These are phyloP conservation scores for Fusarium pininemorale DNA, from an alignment of 2,329 filamentous ascomycete species.

Conservation along the genomic window DNA sequence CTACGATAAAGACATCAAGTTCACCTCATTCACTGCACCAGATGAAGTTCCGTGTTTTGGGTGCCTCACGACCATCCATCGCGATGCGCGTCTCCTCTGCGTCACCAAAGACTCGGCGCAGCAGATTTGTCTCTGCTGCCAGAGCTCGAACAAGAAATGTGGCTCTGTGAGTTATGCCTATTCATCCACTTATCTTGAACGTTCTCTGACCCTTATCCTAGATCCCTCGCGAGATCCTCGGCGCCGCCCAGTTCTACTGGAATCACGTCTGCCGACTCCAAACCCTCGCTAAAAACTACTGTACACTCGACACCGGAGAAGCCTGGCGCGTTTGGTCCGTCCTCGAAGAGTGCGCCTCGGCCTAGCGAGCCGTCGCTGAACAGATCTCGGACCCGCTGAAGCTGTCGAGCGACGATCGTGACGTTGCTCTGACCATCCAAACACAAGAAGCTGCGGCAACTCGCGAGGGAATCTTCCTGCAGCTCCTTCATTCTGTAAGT, in stretches of 20 bases:
- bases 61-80: not conserved
- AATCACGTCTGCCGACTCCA: not conserved
- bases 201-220: rapidly evolving
- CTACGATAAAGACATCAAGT: not conserved
- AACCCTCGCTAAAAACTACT: no score
- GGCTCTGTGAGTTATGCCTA: no score
- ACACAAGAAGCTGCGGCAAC: no score
- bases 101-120: not conserved
- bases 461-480: no score
- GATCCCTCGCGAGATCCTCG: not conserved
- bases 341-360: not conserved
- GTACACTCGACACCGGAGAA: not conserved
- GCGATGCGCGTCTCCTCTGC: not conserved
- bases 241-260: not conserved
- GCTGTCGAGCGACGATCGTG: not conserved
- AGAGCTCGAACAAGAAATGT: not conserved
- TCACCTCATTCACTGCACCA: rapidly evolving
- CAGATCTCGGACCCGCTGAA: not conserved
- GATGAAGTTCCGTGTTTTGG: not conserved
- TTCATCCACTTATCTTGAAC: no score
- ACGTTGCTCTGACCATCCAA: not conserved
- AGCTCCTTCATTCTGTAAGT: not conserved
- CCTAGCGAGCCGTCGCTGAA: not conserved
- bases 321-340: not conserved
- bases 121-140: not conserved